Evolutionary conservation across 2,329 filamentous ascomycete species (phyloP).

Genomic region (Fusarium neocosmosporiellum): DNA sequence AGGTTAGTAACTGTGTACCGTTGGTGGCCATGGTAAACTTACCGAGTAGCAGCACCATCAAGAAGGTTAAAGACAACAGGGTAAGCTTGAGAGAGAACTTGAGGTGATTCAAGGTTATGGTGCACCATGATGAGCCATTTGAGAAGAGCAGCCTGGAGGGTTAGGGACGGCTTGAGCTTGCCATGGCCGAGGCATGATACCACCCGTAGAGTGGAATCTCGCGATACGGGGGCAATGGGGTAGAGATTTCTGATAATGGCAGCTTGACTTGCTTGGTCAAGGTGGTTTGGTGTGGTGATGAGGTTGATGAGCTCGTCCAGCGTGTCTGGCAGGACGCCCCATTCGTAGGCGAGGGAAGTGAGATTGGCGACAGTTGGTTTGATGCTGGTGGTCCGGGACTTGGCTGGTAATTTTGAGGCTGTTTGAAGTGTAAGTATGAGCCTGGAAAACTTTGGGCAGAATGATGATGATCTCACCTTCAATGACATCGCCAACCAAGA

Average conservation of each 20-base stretch:
- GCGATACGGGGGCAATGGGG: conserved; percentile 72
- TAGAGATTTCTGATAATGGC: conserved; percentile 80
- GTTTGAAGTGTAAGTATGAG: not conserved
- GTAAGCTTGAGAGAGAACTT: conserved; percentile 76
- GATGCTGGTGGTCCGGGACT: conserved; percentile 71
- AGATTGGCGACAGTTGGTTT: conserved; percentile 73
- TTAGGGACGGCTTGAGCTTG: conserved; percentile 76
- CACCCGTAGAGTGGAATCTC: conserved; percentile 71
- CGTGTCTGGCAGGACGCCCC: conserved; percentile 71
- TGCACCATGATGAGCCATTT: conserved; percentile 84
- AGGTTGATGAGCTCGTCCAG: conserved; percentile 74
- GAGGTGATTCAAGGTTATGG: conserved; percentile 73
- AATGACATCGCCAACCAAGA: conserved; percentile 53
- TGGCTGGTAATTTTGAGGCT: conserved; percentile 72
- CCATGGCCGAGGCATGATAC: conserved; percentile 83
- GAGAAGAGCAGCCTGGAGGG: conserved; percentile 76
- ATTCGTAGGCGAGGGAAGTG: conserved; percentile 71
- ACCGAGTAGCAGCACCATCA: conserved; percentile 82
- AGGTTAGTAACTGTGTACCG: conserved; percentile 28
- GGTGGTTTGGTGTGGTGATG: conserved; percentile 71
- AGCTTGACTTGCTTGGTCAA: conserved; percentile 81
- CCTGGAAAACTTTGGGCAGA: not conserved
- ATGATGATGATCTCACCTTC: conserved; percentile 37
- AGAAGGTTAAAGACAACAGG: conserved; percentile 83
- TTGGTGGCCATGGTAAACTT: conserved; percentile 22